Percentiles rank a stretch among this genome's conserved stretches.
phyloP scores from a whole-genome alignment of 1,284 basidiomycete genomes.

The Sphagnurus paluster region DNA sequence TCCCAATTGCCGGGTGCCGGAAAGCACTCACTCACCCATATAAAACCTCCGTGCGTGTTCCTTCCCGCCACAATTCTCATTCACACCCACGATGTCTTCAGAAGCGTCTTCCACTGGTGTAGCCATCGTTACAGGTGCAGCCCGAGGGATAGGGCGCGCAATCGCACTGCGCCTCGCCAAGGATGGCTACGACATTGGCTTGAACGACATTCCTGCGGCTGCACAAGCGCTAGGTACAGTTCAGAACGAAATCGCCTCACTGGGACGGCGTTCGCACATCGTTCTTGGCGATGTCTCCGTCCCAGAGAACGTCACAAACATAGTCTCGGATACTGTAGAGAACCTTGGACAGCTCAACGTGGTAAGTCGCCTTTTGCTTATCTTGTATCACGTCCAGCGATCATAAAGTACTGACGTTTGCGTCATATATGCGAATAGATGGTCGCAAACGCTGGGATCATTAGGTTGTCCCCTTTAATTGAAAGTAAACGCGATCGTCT shows the following conservation, averaged over 20 bases:
- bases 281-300: conserved; percentile 15
- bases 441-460: conserved; percentile 26
- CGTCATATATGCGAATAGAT: conserved; percentile 12
- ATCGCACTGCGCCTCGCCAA: conserved; percentile 4
- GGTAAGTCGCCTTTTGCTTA: conserved; percentile 10
- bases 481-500: conserved; percentile 20
- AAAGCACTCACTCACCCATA: too few species aligned
- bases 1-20: too few species aligned
- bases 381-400: too few species aligned
- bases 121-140: conserved; percentile 6
- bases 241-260: conserved; percentile 8
- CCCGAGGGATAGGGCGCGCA: conserved; percentile 5
- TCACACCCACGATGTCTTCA: too few species aligned
- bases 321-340: conserved; percentile 18
- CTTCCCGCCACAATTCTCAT: too few species aligned
- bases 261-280: conserved; percentile 11
- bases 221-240: conserved; percentile 3
- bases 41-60: too few species aligned
- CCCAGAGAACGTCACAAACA: conserved; percentile 9
- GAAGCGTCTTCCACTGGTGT: conserved; percentile 5
- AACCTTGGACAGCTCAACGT: conserved; percentile 25
- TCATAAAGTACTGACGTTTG: too few species aligned
- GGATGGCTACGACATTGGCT: conserved; percentile 12
- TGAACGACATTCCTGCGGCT: conserved; percentile 12
- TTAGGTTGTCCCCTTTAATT: conserved; percentile 11